These are phyloP conservation scores for Penicillium paxilli DNA, from an alignment of 495 filamentous ascomycete genomes.

Conservation along the genomic window DNA sequence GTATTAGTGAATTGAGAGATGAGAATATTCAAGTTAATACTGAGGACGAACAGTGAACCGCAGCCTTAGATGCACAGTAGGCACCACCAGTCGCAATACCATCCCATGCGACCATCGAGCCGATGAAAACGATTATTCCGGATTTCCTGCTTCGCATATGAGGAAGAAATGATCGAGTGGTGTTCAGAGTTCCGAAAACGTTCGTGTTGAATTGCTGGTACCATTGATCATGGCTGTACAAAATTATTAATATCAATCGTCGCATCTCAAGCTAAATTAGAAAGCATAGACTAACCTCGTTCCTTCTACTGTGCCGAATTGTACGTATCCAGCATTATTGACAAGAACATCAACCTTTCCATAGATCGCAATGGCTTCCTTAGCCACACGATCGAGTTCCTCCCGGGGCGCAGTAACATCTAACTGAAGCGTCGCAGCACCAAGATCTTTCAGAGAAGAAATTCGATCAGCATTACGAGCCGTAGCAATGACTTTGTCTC, in stretches of 20 bases:
- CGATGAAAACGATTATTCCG: slow-evolving; percentile 46
- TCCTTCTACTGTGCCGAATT: slow-evolving; percentile 26
- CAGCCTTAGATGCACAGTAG: slow-evolving; percentile 56
- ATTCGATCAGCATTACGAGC: slow-evolving; percentile 46
- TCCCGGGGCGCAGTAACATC: slow-evolving; percentile 44
- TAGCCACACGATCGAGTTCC: slow-evolving; percentile 30
- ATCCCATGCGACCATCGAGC: slow-evolving; percentile 43
- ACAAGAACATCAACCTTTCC: slow-evolving; percentile 52
- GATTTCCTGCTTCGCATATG: slow-evolving; percentile 40
- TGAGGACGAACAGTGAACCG: slow-evolving; percentile 43
- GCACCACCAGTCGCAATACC: slow-evolving; percentile 35
- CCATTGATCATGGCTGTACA: slow-evolving; percentile 9
- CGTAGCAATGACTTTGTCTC: slow-evolving; percentile 57
- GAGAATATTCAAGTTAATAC: too few relatives aligned
- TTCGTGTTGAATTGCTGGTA: slow-evolving; percentile 18
- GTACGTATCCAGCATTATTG: slow-evolving; percentile 52
- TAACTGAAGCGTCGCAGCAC: slow-evolving; percentile 40
- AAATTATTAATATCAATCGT: neutral
- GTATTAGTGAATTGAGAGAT: too few relatives aligned
- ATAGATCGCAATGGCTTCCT: slow-evolving; percentile 35
- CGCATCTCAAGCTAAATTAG: neutral
- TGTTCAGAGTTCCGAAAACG: slow-evolving; percentile 49
- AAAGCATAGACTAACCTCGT: slow-evolving; percentile 2
- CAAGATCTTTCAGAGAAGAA: slow-evolving; percentile 38
- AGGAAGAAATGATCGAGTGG: slow-evolving; percentile 47